Evolutionary conservation across 176 grass and related monocot genomes (phyloP).

Genomic region (Bolboschoenus planiculmis): DNA sequence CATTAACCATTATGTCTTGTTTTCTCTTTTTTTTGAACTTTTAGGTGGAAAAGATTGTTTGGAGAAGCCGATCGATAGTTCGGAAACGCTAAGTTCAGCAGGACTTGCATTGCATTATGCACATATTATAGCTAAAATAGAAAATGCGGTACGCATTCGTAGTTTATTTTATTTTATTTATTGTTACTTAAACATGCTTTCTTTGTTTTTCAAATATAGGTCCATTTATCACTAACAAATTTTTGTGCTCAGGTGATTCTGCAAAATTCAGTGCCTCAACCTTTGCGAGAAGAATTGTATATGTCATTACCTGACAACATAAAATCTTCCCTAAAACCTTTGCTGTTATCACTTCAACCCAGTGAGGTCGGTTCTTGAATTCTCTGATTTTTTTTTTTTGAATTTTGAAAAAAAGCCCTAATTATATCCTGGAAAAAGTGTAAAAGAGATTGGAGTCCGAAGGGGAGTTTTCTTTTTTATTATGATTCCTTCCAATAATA

Average conservation of each 20-base stretch:
- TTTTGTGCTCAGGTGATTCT: slow-evolving; percentile 39
- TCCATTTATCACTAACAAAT: background rate
- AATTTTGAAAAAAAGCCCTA: background rate
- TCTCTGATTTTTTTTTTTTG: background rate
- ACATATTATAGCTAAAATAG: slow-evolving; percentile 44
- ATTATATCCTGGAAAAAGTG: background rate
- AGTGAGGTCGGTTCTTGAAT: slow-evolving; percentile 28
- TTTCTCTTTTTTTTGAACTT: background rate
- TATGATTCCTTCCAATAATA: background rate
- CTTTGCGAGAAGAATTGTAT: slow-evolving; percentile 55
- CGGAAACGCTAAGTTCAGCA: slow-evolving; percentile 29
- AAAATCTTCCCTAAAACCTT: slow-evolving; percentile 45
- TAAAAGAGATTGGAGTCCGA: background rate
- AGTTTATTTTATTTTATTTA: background rate
- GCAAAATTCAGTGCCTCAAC: slow-evolving; percentile 40
- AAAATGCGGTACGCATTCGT: slow-evolving; percentile 31
- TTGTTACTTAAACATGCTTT: background rate
- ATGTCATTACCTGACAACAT: slow-evolving; percentile 49
- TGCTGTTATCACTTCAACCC: slow-evolving; percentile 23
- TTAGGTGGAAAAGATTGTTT: slow-evolving; percentile 24
- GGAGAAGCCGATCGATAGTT: background rate
- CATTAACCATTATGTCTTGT: background rate
- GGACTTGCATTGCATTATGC: slow-evolving; percentile 57
- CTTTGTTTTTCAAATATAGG: too few relatives aligned
- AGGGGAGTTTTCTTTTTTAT: background rate